Conservation (phyloP, 1,284 basidiomycete species). For the Irpex rosettiformis region DNA sequence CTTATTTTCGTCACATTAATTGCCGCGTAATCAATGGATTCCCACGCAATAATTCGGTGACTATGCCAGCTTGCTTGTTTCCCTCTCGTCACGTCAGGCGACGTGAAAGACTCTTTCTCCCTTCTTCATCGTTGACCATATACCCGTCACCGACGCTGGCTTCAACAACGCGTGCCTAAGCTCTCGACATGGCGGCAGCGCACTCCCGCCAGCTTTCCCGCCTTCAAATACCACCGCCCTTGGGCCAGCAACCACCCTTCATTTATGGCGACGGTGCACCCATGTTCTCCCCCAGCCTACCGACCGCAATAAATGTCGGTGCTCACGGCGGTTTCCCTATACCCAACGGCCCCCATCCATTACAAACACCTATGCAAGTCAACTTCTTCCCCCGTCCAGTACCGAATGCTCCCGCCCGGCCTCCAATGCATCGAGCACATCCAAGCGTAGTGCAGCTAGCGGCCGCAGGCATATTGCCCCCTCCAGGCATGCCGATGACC, state of each 20-base stretch:
- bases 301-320: slow-evolving; percentile 53
- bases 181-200: slow-evolving; percentile 21
- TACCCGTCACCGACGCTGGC: slow-evolving; percentile 10
- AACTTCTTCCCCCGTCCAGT: slow-evolving; percentile 49
- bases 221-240: slow-evolving; percentile 31
- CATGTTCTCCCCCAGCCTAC: slow-evolving; percentile 64
- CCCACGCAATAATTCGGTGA: neutral
- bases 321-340: slow-evolving; percentile 55
- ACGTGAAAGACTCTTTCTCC: neutral
- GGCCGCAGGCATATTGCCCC: slow-evolving; percentile 55
- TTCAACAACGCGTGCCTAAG: slow-evolving; percentile 5
- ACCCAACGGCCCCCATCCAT: slow-evolving; percentile 30
- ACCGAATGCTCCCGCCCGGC: slow-evolving; percentile 49
- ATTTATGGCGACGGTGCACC: slow-evolving; percentile 30
- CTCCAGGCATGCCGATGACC: slow-evolving; percentile 53
- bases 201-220: slow-evolving; percentile 29
- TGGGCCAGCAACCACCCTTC: slow-evolving; percentile 31
- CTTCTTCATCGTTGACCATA: slow-evolving; percentile 8
- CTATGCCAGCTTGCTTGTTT: slow-evolving; percentile 2
- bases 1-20: neutral
- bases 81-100: slow-evolving; percentile 2
- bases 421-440: slow-evolving; percentile 45
- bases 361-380: slow-evolving; percentile 72
- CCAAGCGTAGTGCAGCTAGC: slow-evolving; percentile 59
- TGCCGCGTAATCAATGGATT: neutral